Base-by-base conservation (phyloP, 2,329 filamentous ascomycete species). In the Talaromyces sp. region DNA sequence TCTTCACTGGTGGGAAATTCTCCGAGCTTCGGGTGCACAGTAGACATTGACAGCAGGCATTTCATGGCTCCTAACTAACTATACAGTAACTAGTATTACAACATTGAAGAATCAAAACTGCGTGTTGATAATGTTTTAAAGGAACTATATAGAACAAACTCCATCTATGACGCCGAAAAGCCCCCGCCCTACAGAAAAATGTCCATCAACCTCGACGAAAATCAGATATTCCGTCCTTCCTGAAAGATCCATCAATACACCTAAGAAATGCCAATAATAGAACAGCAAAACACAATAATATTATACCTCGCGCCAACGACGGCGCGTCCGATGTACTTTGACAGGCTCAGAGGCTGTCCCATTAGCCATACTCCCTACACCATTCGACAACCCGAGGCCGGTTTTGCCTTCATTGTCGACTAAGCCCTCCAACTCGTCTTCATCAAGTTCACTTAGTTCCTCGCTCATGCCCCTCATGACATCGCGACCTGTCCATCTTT, bases 391-490 rank as follows among this genome's bases (percentile, higher is more conserved):
- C 13, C 59, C 56, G 32, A 67, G 55, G 66, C 42, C 62, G 13
- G 65, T 64, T 52, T 63, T 71, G 53, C 69, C 66, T 58, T 78
- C 87, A 82, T 88, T 77, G 59, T 76, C 76, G 15, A 78, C 77
- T 47, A 92, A 78, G 36, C 89, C 91, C 69, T 90, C 88, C 62
- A 96, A 81, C 76, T 93, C 91, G 57, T 96, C 92, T 66, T 97
- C 93, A 68, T 96, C 93, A 72, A 97, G 87, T 71, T 97, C 93
- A 61, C 90, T 96, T 25, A 97, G 82, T 67, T 93, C 91, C 74
- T 96, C 93, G 69, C 91, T 96, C 75, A 93, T 87, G 15, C 82
- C 85, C 32, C 86, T 81, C 66, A 86, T 78, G n/a, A 89, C 86
- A 60, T 93, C 89, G 36, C 88, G 83, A 1, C 88, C 90, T 0